A percentile compares a stretch with the other conserved stretches of the same genome.
These are phyloP conservation scores for Acanthamoeba lugdunensis DNA, from an alignment of 208 protist genomes.

Conservation along the genomic window DNA sequence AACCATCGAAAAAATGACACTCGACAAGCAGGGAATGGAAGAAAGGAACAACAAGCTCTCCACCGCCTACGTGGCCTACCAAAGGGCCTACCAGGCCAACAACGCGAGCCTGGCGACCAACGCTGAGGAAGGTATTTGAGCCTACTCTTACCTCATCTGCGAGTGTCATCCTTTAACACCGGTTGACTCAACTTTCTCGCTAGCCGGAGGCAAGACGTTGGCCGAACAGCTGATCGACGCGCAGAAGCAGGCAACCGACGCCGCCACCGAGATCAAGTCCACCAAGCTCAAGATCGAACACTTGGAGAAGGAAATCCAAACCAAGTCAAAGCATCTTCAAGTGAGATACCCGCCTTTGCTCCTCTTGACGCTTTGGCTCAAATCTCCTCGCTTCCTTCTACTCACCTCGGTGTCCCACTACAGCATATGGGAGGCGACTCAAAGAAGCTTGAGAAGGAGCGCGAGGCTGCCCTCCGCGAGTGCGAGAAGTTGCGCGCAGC, in stretches of 20 bases:
- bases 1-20: constrained; percentile 51
- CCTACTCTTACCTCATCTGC: not conserved
- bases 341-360: not conserved
- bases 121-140: constrained; percentile 52
- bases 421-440: constrained; percentile 55
- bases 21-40: constrained; percentile 46
- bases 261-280: constrained; percentile 70
- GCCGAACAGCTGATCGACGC: constrained; percentile 84
- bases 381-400: not conserved
- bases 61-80: constrained; percentile 65
- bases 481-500: constrained; percentile 79
- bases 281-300: constrained; percentile 78
- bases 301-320: constrained; percentile 63
- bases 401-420: not conserved
- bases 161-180: not conserved
- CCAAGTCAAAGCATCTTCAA: constrained; percentile 66
- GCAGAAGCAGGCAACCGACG: constrained; percentile 62
- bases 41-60: constrained; percentile 74
- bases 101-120: constrained; percentile 74
- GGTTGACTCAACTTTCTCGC: not conserved
- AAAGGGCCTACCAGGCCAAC: constrained; percentile 52
- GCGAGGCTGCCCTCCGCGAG: constrained; percentile 71
- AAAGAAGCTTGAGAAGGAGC: constrained; percentile 32
- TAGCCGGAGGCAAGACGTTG: constrained; percentile 76
- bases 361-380: not conserved